Percentiles rank a stretch among this genome's conserved stretches.
Evolutionary conservation across 306 rosid genomes (phyloP).

Genomic region (Heteromeles arbutifolia): DNA sequence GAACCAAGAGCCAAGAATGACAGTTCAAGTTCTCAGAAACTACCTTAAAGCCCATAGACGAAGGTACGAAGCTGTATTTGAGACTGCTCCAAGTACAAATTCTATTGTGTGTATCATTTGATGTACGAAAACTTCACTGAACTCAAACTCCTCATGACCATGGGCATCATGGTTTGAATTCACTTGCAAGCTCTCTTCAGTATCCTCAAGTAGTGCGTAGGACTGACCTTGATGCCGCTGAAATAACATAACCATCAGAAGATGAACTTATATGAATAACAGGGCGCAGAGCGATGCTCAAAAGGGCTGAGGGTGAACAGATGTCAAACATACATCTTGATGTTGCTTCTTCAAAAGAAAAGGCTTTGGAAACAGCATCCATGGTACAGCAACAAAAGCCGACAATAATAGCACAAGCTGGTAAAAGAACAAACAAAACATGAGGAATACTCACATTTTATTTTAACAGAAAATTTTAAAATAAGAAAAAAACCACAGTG

Average conservation of each 20-base stretch:
- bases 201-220: slow-evolving; percentile 44
- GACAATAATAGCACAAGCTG: slow-evolving; percentile 71
- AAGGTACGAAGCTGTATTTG: slow-evolving; percentile 96
- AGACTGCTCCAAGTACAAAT: slow-evolving; percentile 93
- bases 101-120: slow-evolving; percentile 96
- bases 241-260: slow-evolving; percentile 31
- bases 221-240: slow-evolving; percentile 84
- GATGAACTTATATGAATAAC: neutral
- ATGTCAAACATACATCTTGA: slow-evolving; percentile 49
- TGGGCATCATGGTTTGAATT: slow-evolving; percentile 37
- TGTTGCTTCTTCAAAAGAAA: slow-evolving; percentile 89
- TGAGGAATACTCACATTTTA: slow-evolving; percentile 6
- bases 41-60: slow-evolving; percentile 98
- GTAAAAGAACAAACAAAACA: slow-evolving; percentile 14
- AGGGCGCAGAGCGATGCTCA: neutral
- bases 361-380: slow-evolving; percentile 99
- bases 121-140: slow-evolving; percentile 86
- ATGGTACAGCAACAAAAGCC: slow-evolving; percentile 85
- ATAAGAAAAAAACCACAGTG: neutral
- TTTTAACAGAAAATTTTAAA: neutral
- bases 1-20: neutral
- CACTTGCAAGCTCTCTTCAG: slow-evolving; percentile 59
- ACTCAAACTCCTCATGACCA: slow-evolving; percentile 73
- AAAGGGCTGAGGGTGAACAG: neutral
- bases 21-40: slow-evolving; percentile 12